Percentiles rank a stretch among this genome's conserved stretches.
These are phyloP conservation scores for Zygosaccharomyces sapae DNA, from an alignment of 1,139 yeast genomes.

Conservation along the genomic window DNA sequence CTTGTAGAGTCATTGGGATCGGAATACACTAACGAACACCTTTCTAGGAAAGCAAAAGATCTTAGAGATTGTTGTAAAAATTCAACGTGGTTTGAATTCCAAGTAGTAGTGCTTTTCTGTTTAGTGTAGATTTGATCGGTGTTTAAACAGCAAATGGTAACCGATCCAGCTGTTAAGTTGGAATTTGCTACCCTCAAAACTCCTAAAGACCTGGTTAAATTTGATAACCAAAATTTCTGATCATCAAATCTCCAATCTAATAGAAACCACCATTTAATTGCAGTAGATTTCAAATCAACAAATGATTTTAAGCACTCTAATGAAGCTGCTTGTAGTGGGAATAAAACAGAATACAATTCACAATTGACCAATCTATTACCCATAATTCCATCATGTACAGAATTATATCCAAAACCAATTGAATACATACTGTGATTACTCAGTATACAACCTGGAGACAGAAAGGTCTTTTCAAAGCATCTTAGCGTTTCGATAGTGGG, in stretches of 20 bases:
- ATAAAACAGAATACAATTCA: conserved; percentile 9
- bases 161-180: conserved; percentile 10
- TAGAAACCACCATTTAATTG: conserved; percentile 19
- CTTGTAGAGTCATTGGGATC: conserved; percentile 5
- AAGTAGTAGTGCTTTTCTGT: conserved; percentile 19
- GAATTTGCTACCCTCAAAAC: conserved; percentile 4
- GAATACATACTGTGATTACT: conserved; percentile 7
- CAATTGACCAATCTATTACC: background rate
- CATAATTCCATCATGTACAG: background rate
- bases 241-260: conserved; percentile 23
- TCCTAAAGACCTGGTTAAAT: conserved; percentile 9
- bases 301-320: conserved; percentile 7
- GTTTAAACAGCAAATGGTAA: conserved; percentile 16
- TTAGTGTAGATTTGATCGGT: conserved; percentile 18
- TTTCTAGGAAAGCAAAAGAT: conserved; percentile 16
- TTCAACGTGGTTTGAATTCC: conserved; percentile 26
- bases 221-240: conserved; percentile 22
- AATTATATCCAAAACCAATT: conserved; percentile 7
- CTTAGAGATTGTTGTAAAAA: conserved; percentile 24
- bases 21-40: conserved; percentile 18
- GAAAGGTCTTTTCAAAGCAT: conserved; percentile 11
- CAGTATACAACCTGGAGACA: conserved; percentile 5
- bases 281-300: conserved; percentile 1
- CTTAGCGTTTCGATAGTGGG: conserved; percentile 9
- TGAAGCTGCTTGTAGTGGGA: conserved; percentile 3